Conservation (phyloP, 2,329 filamentous ascomycete genomes). For the Pyricularia pennisetigena region DNA sequence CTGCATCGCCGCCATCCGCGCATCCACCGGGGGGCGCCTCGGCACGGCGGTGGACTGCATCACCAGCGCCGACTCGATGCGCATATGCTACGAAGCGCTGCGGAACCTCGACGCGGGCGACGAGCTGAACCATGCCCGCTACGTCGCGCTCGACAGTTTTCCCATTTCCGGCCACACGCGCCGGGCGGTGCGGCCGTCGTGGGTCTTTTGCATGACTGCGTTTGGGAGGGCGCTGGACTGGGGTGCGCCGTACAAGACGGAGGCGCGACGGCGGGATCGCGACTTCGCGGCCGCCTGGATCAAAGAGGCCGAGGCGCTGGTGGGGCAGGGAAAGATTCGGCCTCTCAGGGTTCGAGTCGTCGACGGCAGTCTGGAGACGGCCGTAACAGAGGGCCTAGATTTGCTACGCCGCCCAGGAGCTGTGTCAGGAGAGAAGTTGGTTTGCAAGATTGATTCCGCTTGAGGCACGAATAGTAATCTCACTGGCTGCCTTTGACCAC, state of each 20-base stretch:
- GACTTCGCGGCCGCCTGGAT: conserved; percentile 2
- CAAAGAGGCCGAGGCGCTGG: background rate
- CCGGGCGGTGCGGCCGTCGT: conserved; percentile 3
- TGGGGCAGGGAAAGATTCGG: background rate
- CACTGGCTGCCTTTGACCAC: too few relatives aligned
- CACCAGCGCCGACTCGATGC: conserved; percentile 19
- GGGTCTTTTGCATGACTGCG: conserved; percentile 5
- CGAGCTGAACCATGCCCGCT: background rate
- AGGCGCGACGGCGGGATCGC: background rate
- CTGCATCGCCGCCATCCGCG: conserved; percentile 23
- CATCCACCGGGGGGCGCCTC: conserved; percentile 26
- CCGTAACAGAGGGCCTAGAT: background rate
- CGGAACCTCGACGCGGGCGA: background rate
- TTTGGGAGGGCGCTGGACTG: conserved; percentile 3
- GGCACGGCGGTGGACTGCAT: conserved; percentile 32
- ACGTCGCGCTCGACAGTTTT: conserved; percentile 1
- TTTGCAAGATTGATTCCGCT: background rate
- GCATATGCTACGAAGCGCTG: conserved; percentile 16
- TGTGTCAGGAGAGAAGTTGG: background rate
- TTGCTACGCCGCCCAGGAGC: background rate
- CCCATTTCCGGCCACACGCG: background rate
- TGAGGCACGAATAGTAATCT: too few relatives aligned
- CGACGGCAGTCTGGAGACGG: background rate
- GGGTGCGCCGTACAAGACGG: background rate
- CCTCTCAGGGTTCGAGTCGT: background rate